These are phyloP conservation scores for Aspergillus sp. DNA, from an alignment of 2,329 filamentous ascomycete genomes.

Conservation along the genomic window DNA sequence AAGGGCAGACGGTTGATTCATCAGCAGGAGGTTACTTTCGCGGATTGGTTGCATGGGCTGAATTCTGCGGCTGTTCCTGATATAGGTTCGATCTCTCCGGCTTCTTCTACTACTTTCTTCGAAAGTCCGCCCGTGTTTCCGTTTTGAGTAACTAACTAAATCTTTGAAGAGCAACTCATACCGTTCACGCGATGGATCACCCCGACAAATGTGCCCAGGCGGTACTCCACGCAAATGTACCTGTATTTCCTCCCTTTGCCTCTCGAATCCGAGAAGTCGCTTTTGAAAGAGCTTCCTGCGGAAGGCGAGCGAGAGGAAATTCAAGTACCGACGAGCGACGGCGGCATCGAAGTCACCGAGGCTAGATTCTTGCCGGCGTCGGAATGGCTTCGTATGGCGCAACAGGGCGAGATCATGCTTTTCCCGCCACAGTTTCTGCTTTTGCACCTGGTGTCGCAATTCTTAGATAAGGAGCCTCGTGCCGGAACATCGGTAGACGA, in stretches of 20 bases:
- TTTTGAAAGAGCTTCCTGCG: slow-evolving; percentile 34
- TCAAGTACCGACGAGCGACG: slow-evolving; percentile 70
- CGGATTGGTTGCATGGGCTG: slow-evolving; percentile 58
- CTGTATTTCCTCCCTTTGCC: slow-evolving; percentile 76
- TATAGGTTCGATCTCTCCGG: slow-evolving; percentile 46
- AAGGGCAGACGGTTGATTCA: slow-evolving; percentile 69
- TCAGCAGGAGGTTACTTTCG: slow-evolving; percentile 63
- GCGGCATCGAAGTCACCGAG: slow-evolving; percentile 68
- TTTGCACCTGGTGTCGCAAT: slow-evolving; percentile 51
- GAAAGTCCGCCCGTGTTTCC: neutral
- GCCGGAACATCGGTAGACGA: slow-evolving; percentile 24
- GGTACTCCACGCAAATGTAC: slow-evolving; percentile 97
- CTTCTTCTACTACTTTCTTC: neutral
- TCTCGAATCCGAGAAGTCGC: slow-evolving; percentile 29
- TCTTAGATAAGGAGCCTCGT: slow-evolving; percentile 44
- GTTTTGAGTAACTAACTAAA: slow-evolving; percentile 3
- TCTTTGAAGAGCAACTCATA: slow-evolving; percentile 59
- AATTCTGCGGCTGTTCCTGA: slow-evolving; percentile 51
- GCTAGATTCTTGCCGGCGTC: slow-evolving; percentile 72
- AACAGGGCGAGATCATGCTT: slow-evolving; percentile 69
- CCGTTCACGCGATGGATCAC: slow-evolving; percentile 95
- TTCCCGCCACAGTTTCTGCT: slow-evolving; percentile 83
- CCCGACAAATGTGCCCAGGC: slow-evolving; percentile 65
- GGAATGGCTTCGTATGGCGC: slow-evolving; percentile 67
- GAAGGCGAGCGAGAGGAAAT: slow-evolving; percentile 56